Percentiles rank a stretch among this genome's conserved stretches.
Evolutionary conservation across 768 basidiomycete genomes (phyloP).

Genomic region (Amanita rimosa): DNA sequence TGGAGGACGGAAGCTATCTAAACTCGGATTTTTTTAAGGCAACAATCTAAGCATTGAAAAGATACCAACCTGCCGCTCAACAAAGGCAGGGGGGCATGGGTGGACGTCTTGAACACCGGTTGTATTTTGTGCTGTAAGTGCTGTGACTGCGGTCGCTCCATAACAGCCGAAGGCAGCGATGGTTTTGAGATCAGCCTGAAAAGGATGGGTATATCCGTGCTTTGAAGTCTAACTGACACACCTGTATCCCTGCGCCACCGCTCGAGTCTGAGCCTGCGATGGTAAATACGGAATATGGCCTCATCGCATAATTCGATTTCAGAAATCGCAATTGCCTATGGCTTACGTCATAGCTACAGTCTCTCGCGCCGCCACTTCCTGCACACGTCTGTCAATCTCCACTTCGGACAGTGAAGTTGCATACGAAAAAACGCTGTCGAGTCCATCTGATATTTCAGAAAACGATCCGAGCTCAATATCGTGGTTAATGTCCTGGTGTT

Average conservation of each 20-base stretch:
- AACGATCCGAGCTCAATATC: not conserved
- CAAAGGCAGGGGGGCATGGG: conserved; percentile 54
- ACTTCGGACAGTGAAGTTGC: not conserved
- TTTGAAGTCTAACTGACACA: conserved; percentile 16
- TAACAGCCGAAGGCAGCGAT: conserved; percentile 73
- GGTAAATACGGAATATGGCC: conserved; percentile 33
- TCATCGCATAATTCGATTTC: too few relatives aligned
- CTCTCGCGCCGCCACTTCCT: not conserved
- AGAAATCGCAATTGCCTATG: not conserved
- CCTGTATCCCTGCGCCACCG: conserved; percentile 88
- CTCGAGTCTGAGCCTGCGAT: conserved; percentile 78
- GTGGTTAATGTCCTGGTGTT: not conserved
- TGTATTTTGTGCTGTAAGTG: conserved; percentile 86
- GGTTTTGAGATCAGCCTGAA: conserved; percentile 78
- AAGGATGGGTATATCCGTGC: not conserved
- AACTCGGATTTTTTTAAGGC: not conserved
- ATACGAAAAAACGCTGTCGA: not conserved
- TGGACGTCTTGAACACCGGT: conserved; percentile 70
- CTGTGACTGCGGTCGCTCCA: conserved; percentile 75
- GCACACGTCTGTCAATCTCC: conserved; percentile 1
- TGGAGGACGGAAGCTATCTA: conserved; percentile 62
- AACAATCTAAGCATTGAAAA: not conserved
- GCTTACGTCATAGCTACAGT: conserved; percentile 1
- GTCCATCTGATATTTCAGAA: not conserved
- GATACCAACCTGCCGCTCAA: conserved; percentile 61